These are phyloP conservation scores for Gautieria morchelliformis DNA, from an alignment of 768 basidiomycete species.

Conservation along the genomic window DNA sequence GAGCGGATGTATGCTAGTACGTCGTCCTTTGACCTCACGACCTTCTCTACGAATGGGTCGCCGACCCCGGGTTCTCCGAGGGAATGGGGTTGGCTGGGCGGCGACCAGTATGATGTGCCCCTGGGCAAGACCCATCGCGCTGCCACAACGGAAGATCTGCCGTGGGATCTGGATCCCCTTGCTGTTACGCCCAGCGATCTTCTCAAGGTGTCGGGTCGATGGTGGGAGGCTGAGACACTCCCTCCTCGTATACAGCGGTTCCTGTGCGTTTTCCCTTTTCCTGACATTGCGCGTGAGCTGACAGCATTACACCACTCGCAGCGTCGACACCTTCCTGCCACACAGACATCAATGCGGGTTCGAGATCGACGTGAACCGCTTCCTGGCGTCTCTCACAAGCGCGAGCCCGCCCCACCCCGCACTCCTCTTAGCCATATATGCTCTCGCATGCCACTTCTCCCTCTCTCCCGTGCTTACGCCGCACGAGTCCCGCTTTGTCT, in stretches of 20 bases:
- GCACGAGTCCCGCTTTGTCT: conserved; percentile 51
- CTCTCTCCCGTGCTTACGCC: conserved; percentile 59
- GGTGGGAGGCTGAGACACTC: conserved; percentile 5
- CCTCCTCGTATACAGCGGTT: conserved; percentile 10
- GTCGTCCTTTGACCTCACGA: conserved; percentile 4
- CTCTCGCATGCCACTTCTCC: conserved; percentile 78
- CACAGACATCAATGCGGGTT: conserved; percentile 54
- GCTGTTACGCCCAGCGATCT: conserved; percentile 1
- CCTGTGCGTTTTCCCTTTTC: conserved; percentile 9
- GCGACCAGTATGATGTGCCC: neutral
- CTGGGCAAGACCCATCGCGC: neutral
- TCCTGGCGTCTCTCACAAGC: conserved; percentile 49
- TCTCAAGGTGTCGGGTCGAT: conserved; percentile 5
- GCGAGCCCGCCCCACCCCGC: conserved; percentile 64
- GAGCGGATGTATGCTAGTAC: neutral
- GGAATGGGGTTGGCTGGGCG: neutral
- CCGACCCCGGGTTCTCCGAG: conserved; percentile 1
- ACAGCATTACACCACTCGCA: conserved; percentile 21
- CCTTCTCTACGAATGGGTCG: neutral
- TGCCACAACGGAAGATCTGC: neutral
- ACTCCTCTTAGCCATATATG: conserved; percentile 68
- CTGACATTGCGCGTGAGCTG: neutral
- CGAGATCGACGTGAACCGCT: conserved; percentile 57
- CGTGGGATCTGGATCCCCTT: conserved; percentile 6
- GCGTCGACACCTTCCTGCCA: conserved; percentile 61